phyloP scores from a whole-genome alignment of 768 basidiomycete species.

The Hydnomerulius pinastri region DNA sequence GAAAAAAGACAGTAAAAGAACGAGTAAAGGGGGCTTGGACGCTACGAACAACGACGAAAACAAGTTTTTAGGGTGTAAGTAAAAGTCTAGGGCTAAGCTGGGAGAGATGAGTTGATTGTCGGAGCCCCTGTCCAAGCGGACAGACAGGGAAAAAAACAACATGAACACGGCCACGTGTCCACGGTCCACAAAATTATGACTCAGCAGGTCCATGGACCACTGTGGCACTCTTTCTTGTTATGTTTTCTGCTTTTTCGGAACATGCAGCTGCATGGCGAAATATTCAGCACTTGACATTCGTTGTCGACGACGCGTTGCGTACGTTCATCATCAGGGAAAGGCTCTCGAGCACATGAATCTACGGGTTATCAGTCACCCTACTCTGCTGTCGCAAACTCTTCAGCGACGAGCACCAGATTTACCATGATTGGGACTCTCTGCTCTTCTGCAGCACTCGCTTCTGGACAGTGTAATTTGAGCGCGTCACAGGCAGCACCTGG shows the following conservation, averaged over 20 bases:
- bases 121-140: slow-evolving; percentile 38
- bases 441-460: slow-evolving; percentile 8
- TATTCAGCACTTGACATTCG: no score
- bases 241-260: neutral
- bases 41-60: slow-evolving; percentile 9
- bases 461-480: slow-evolving; percentile 1
- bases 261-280: no score
- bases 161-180: slow-evolving; percentile 34
- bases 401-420: slow-evolving; percentile 7
- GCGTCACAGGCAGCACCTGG: slow-evolving; percentile 3
- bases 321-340: neutral
- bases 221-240: neutral
- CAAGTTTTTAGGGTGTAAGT: slow-evolving; percentile 16
- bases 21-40: neutral
- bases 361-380: neutral
- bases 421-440: slow-evolving; percentile 26
- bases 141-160: slow-evolving; percentile 38
- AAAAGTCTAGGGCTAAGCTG: slow-evolving; percentile 14
- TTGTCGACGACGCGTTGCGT: no score
- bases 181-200: slow-evolving; percentile 17
- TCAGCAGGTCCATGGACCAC: slow-evolving; percentile 30
- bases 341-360: neutral
- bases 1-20: neutral
- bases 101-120: slow-evolving; percentile 36
- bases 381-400: neutral